Base-by-base conservation (phyloP, 176 grass and related monocot genomes). In the Eragrostis nindensis region DNA sequence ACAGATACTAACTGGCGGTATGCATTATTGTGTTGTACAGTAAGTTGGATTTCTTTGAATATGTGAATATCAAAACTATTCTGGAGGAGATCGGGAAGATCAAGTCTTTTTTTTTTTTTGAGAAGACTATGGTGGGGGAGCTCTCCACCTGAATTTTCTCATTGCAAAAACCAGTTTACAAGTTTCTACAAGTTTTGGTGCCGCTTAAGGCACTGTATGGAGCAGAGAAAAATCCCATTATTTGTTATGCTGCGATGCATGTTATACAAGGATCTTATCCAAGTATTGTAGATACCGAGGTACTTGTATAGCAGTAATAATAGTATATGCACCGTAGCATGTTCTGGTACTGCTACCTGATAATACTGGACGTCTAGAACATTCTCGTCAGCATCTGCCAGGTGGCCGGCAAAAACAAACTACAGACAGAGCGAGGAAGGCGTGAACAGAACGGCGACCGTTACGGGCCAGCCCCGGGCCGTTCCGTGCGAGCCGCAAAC, bases 401-500 rank as follows among this genome's bases (percentile, higher is more conserved):
- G 2, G 17, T 27, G 54, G 40, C 61, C 53, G 32, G 41, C 76
- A 18, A 49, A 43, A 41, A 36, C 9, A 5, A 42, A 66, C 21
- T 45, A 1, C 7, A 45, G 50, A 15, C 22, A 9, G 3, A 61
- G 57, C 57, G 57, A 24, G 25, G n/a, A 24, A 67, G 9, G 1
- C 15, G 66, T 5, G 46, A 6, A 6, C 40, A 15, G 47, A 59
- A 59, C 57, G 66, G 86, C 66, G 82, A 59, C 68, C 41, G 80
- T 60, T 67, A 59, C 74, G 80, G 46, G 17, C 5, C 42, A 4
- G 26, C 0, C 42, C 17, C 59, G 16, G 29, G 3, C 73, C 53
- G 62, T 57, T 49, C 43, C 63, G 81, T 53, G 79, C 47, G 57
- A 56, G 68, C 48, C 67, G 66, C 66, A 73, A 30, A 13, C 80